Conservation (phyloP, 768 basidiomycete genomes). For the Rhodotorula paludigena region DNA sequence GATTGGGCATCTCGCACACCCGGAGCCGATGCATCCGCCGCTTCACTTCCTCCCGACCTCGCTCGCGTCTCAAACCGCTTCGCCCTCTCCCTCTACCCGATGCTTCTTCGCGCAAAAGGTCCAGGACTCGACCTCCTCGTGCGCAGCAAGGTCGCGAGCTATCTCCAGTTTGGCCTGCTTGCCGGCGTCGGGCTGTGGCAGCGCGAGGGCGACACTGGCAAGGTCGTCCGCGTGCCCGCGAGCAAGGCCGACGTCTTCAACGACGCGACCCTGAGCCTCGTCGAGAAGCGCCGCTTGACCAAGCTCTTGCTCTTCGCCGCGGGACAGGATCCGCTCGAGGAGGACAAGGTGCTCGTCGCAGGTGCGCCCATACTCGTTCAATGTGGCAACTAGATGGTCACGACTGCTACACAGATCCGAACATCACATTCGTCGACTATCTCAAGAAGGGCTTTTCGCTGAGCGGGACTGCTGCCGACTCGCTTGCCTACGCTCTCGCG, state of each 20-base stretch:
- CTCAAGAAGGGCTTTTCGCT: conserved; percentile 19
- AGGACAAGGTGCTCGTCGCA: conserved; percentile 28
- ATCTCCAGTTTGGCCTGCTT: conserved; percentile 82
- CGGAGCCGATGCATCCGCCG: background rate
- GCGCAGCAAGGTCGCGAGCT: conserved; percentile 75
- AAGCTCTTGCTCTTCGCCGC: conserved; percentile 75
- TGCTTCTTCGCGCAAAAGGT: conserved; percentile 72
- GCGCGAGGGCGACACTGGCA: conserved; percentile 53
- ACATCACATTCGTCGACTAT: conserved; percentile 21
- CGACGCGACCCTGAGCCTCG: conserved; percentile 64
- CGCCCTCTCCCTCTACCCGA: conserved; percentile 76
- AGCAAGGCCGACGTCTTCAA: conserved; percentile 93
- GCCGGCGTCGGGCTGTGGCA: conserved; percentile 53
- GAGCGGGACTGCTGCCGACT: conserved; percentile 1
- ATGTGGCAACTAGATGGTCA: fast-evolving
- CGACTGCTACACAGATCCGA: conserved; percentile 16
- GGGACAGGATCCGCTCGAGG: conserved; percentile 53
- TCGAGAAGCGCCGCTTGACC: conserved; percentile 88
- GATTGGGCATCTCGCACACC: conserved; percentile 54
- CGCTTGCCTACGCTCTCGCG: conserved; percentile 34
- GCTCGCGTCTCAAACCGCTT: conserved; percentile 66
- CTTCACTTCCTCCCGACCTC: conserved; percentile 38
- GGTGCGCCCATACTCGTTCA: conserved; percentile 16
- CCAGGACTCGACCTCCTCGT: conserved; percentile 72
- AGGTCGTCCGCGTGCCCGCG: conserved; percentile 59